Evolutionary conservation across 306 rosid species (phyloP), one percentile per base, ranked within the genome.

Genomic region (Crataegus laevigata): DNA sequence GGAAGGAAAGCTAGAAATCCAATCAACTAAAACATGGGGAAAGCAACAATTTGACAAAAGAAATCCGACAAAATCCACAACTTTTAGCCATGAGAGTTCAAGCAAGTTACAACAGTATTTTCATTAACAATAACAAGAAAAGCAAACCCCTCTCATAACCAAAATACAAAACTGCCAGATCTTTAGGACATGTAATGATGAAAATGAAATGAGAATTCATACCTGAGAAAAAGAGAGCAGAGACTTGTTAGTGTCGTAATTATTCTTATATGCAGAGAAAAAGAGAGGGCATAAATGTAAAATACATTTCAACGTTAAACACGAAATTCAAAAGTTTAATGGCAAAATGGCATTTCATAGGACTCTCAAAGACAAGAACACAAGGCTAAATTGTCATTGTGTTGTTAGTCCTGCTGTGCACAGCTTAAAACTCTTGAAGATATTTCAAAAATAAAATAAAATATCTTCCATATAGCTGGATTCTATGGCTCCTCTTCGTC

Each of bases 331-430:
- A 32, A 32, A 34, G 12, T 1, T 18, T 30, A 3, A 69, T 29
- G 61, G 21, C 21, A 8, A 18, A 18, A 29, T 30, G 26, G 32
- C 43, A 51, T 29, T 50, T 69, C 62, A 9, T 54, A 45, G 65
- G 75, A 72, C 66, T 51, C 72, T 24, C 57, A 75, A 69, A 77
- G 38, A 61, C 25, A 28, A 15, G 42, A 34, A 43, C 52, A 32
- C 64, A 36, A 17, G 21, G 61, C 55, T 40, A 61, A 69, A n/a
- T 74, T 61, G 76, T 73, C 86, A 85, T 71, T 84, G 80, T 79
- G 36, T 73, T 71, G 91, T 90, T 81, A 86, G 87, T 84, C 88
- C 88, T 82, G 83, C 80, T 79, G 75, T 85, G 82, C 87, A 87
- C 63, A 62, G 66, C 82, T 60, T 79, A 75, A 86, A 78, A 61